Percentiles rank a stretch among this genome's conserved stretches.
Evolutionary conservation across 2,329 filamentous ascomycete genomes (phyloP).

Genomic region (Cryphonectria carpinicola): DNA sequence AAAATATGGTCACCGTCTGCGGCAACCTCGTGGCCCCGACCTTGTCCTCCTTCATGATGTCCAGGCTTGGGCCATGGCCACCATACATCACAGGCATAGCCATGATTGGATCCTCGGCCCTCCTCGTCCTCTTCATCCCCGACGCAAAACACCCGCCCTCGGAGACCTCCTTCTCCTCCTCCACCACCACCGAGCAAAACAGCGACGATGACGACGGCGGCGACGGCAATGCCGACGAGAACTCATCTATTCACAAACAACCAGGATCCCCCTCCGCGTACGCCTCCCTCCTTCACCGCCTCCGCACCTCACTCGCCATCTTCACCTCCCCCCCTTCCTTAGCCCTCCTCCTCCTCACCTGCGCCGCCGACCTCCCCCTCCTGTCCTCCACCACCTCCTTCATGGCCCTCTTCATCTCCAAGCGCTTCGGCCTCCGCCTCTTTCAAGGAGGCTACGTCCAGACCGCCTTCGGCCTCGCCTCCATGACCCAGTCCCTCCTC

Average conservation of each 20-base stretch:
- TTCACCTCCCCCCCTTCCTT: conserved; percentile 28
- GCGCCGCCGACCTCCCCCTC: conserved; percentile 23
- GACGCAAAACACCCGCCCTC: conserved; percentile 31
- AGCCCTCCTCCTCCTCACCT: conserved; percentile 29
- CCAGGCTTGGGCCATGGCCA: conserved; percentile 35
- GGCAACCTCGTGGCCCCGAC: conserved; percentile 34
- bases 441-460: conserved; percentile 39
- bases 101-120: conserved; percentile 15
- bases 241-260: background rate
- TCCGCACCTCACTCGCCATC: conserved; percentile 25
- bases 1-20: conserved; percentile 7
- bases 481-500: conserved; percentile 35
- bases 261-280: background rate
- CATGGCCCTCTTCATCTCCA: conserved; percentile 39
- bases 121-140: conserved; percentile 33
- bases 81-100: conserved; percentile 31
- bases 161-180: too few species aligned
- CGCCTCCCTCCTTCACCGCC: conserved; percentile 7
- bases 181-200: too few species aligned
- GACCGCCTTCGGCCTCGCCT: conserved; percentile 35
- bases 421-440: conserved; percentile 37
- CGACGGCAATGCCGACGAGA: background rate
- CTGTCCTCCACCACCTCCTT: conserved; percentile 22
- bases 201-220: background rate
- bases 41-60: conserved; percentile 37